Conservation (phyloP, 257 asterid species). For the Cynanchum wilfordii region DNA sequence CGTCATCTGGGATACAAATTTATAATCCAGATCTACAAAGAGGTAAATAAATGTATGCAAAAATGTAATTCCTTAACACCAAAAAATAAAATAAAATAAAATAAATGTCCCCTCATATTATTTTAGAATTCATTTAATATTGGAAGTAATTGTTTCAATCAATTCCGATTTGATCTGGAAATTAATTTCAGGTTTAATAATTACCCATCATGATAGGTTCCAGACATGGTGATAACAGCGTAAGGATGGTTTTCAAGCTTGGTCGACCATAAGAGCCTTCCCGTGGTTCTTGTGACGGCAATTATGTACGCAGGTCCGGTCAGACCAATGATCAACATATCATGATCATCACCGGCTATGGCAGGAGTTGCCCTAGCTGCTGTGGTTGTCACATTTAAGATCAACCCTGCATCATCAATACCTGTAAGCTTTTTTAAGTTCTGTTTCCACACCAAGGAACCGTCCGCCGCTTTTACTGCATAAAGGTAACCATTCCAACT, state of each 20-base stretch:
- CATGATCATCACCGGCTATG: conserved; percentile 25
- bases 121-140: no score
- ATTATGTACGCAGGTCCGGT: conserved; percentile 47
- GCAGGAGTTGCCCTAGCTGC: conserved; percentile 47
- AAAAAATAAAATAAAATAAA: no score
- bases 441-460: conserved; percentile 40
- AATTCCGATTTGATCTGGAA: no score
- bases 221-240: conserved; percentile 53
- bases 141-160: no score
- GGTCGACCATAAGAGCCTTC: conserved; percentile 43
- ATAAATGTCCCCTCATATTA: no score
- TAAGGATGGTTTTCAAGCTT: conserved; percentile 40
- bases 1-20: not conserved
- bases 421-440: conserved; percentile 31
- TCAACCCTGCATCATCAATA: conserved; percentile 17
- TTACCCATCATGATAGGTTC: conserved; percentile 42
- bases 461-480: conserved; percentile 40
- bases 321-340: conserved; percentile 34
- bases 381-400: conserved; percentile 17
- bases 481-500: conserved; percentile 47
- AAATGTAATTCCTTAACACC: no score
- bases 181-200: no score
- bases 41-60: no score
- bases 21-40: no score
- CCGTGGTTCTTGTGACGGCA: conserved; percentile 34